These are phyloP conservation scores for Ophiostoma sp. DNA, from an alignment of 2,329 filamentous ascomycete species.

Conservation along the genomic window DNA sequence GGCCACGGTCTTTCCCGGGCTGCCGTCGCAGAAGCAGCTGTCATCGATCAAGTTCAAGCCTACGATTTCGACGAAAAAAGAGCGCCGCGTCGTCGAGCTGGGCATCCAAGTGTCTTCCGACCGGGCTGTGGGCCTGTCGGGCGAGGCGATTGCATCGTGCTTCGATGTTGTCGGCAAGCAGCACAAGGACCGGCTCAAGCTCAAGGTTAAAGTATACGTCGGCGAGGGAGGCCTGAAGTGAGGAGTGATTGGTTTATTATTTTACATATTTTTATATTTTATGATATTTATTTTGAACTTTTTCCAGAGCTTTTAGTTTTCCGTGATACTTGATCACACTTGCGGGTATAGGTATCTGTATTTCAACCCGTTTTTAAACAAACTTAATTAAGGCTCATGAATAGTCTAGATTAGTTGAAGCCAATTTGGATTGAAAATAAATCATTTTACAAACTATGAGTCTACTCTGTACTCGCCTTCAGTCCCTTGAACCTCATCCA, in stretches of 20 bases:
- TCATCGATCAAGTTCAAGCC: slow-evolving; percentile 32
- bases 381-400: too few species aligned
- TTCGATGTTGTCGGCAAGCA: slow-evolving; percentile 23
- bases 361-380: too few species aligned
- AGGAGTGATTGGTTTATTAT: neutral
- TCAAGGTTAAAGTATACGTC: slow-evolving; percentile 18
- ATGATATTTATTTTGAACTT: neutral
- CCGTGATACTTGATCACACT: neutral
- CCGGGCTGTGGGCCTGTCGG: slow-evolving; percentile 20
- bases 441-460: too few species aligned
- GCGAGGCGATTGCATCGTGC: slow-evolving; percentile 21
- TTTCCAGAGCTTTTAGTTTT: neutral
- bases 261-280: neutral
- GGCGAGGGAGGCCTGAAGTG: neutral
- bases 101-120: slow-evolving; percentile 10
- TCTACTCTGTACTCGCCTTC: too few species aligned
- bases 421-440: too few species aligned
- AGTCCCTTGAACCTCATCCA: neutral
- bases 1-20: slow-evolving; percentile 41
- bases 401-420: too few species aligned
- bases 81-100: slow-evolving; percentile 33
- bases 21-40: slow-evolving; percentile 36
- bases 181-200: slow-evolving; percentile 25
- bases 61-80: slow-evolving; percentile 25
- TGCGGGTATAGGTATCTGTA: too few species aligned